Evolutionary conservation across 495 filamentous ascomycete species (phyloP), one percentile per base, ranked within the genome.

Genomic region (Penicilliopsis zonata): DNA sequence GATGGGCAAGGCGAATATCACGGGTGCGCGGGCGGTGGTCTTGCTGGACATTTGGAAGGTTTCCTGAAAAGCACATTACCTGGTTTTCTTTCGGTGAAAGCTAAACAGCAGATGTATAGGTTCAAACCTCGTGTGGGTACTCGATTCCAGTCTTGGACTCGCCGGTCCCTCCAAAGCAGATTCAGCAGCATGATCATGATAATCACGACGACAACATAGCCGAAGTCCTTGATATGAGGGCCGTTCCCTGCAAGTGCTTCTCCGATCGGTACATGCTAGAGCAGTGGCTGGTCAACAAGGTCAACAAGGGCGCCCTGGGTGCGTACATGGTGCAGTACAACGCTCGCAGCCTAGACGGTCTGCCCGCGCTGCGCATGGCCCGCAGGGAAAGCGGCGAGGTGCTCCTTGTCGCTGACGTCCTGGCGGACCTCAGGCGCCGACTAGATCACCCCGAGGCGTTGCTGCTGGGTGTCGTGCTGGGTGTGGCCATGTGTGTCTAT

Each of bases 41-140:
- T 21, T 75, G 13, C 54, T 85, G 30, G 61, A 77, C 43, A 50
- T 85, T 18, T 80, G 71, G 49, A 78, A 84, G 51, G 80, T 75
- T 53, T 28, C 17, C n/a, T 30, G 2, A 22, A 20, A 8, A 25
- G 20, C 3, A 4, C 10, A 17, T 34, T 13, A n/a, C 13, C 16
- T 34, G 18, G 13, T 2, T 14, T 15, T 13, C 9, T 23, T 6
- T n/a, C n/a, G 21, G 21, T 23, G 21, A 23, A 23, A 23, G 6
- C n/a, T 18, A n/a, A 16, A 5, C n/a, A 20, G n/a, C 6, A n/a
- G 13, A 25, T 5, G 4, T 35, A 13, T 28, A 70, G 64, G 62
- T 72, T 6, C 69, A 74, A 59, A 70, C 64, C 12, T 67, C 64
- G 7, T 76, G 72, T 40, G 70, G 72, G 1, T 76, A 57, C 40